A percentile compares a stretch with the other conserved stretches of the same genome.
Conservation (phyloP, 495 filamentous ascomycete genomes). For the Penicillium psychrofluorescens region DNA sequence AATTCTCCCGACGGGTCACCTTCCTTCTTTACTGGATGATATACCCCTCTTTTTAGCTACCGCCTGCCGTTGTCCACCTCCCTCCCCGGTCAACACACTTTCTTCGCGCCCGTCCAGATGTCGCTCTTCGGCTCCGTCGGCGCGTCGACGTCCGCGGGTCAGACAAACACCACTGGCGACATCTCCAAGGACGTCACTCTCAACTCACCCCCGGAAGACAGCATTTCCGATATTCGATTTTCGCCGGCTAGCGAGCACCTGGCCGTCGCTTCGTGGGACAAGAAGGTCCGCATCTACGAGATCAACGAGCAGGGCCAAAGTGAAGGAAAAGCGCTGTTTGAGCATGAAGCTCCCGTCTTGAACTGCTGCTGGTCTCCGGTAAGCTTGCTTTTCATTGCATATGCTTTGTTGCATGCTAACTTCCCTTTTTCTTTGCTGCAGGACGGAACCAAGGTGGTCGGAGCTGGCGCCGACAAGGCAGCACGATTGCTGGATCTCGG, state of each 20-base stretch:
- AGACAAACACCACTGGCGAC: slow-evolving; percentile 75
- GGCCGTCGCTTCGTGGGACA: slow-evolving; percentile 88
- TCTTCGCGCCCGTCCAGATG: slow-evolving; percentile 23
- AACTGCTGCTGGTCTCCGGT: slow-evolving; percentile 81
- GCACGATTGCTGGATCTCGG: slow-evolving; percentile 71
- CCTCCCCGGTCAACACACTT: not conserved
- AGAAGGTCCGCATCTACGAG: slow-evolving; percentile 88
- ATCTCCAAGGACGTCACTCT: slow-evolving; percentile 82
- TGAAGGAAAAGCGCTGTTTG: slow-evolving; percentile 70
- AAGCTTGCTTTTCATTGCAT: slow-evolving; percentile 19
- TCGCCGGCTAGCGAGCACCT: slow-evolving; percentile 71
- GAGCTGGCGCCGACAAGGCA: slow-evolving; percentile 78
- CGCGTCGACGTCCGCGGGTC: slow-evolving; percentile 33
- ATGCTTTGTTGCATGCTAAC: slow-evolving; percentile 3
- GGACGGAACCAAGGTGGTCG: slow-evolving; percentile 71
- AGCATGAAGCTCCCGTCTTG: slow-evolving; percentile 70
- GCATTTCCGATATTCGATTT: slow-evolving; percentile 77
- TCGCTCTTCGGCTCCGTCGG: slow-evolving; percentile 57
- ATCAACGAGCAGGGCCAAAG: slow-evolving; percentile 64
- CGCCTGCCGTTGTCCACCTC: not conserved
- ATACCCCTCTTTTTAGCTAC: not conserved
- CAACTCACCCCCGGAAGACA: slow-evolving; percentile 70
- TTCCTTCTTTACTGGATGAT: too few species aligned
- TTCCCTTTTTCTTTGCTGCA: slow-evolving; percentile 14
- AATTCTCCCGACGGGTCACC: too few species aligned